Evolutionary conservation across 768 basidiomycete species (phyloP), one percentile per base, ranked within the genome.

Genomic region (Roridomyces roridus): DNA sequence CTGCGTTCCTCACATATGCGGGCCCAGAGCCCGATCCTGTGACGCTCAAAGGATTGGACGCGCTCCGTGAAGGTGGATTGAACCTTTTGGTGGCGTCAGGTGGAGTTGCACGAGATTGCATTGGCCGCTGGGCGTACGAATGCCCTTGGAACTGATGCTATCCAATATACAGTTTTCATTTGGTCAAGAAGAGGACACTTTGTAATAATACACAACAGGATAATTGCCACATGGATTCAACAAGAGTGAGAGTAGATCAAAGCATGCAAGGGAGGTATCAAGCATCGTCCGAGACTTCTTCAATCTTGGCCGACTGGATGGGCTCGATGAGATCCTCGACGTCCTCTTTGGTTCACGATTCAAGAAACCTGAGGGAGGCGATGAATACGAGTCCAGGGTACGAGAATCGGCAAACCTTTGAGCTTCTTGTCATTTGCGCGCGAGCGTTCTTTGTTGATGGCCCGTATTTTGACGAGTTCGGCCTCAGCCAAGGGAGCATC

Each of bases 391-490:
- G 43, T 21, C 5, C 8, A 1, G 23, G 10, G n/a, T 25, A 15
- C 18, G 31, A 14, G 17, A 11, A 34, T 4, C 21, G 21, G 37
- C 62, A 39, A 56, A 89, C 92, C 92, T 77, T 87, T 89, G 68
- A 93, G 74, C 70, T 89, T 93, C 68, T 87, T 77, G 57, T 86
- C 87, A 59, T 86, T 81, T 0, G 68, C 80, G 60, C 74, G 83
- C 59, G 90, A 87, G 41, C 85, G 82, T 67, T 87, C 87, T 60
- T 86, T 83, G 52, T 94, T 91, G 31, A 80, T 80, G 3, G 68
- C 79, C 15, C 81, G 80, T 41, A 91, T 77, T 40, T 89, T 76
- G 12, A 75, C 68, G 28, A 93, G 72, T 67, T 94, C 92, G 11
- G 81, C 80, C n/a, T 85, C 84, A 39, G 84, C 86, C 42, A 77